Percentiles rank a stretch among this genome's conserved stretches.
These are phyloP conservation scores for Tillandsia leiboldiana DNA, from an alignment of 176 grass and related monocot genomes.

Conservation along the genomic window DNA sequence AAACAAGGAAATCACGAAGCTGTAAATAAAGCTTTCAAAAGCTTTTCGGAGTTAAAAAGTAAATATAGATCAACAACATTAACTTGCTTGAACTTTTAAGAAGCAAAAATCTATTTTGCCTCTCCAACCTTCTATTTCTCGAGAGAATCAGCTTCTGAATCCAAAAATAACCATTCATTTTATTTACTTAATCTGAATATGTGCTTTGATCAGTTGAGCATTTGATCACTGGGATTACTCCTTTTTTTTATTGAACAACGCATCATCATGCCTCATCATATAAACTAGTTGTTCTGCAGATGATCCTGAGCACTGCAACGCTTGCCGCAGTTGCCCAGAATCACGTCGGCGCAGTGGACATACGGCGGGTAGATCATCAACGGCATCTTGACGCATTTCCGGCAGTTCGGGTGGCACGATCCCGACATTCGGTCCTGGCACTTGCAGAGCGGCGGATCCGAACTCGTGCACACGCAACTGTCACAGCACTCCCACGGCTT, in stretches of 20 bases:
- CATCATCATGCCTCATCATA: background rate
- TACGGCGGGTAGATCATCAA: background rate
- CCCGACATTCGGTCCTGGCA: background rate
- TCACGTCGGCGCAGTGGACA: background rate
- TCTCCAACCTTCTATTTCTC: no score
- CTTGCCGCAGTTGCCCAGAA: background rate
- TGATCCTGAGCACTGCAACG: background rate
- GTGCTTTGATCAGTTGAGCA: no score
- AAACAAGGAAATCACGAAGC: no score
- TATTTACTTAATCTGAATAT: no score
- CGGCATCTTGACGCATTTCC: background rate
- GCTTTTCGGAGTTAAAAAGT: no score
- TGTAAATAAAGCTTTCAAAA: no score
- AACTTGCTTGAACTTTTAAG: no score
- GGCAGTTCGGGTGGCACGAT: background rate
- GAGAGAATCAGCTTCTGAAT: no score
- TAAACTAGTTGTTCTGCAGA: background rate
- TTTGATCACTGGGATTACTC: no score
- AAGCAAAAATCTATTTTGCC: no score
- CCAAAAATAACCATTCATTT: no score
- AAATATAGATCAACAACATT: no score
- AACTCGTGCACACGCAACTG: background rate
- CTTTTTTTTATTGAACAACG: background rate
- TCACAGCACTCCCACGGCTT: slow-evolving; percentile 9
- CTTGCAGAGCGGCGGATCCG: background rate